Evolutionary conservation across 2,329 filamentous ascomycete genomes (phyloP).

Genomic region (Anisogramma anomala): DNA sequence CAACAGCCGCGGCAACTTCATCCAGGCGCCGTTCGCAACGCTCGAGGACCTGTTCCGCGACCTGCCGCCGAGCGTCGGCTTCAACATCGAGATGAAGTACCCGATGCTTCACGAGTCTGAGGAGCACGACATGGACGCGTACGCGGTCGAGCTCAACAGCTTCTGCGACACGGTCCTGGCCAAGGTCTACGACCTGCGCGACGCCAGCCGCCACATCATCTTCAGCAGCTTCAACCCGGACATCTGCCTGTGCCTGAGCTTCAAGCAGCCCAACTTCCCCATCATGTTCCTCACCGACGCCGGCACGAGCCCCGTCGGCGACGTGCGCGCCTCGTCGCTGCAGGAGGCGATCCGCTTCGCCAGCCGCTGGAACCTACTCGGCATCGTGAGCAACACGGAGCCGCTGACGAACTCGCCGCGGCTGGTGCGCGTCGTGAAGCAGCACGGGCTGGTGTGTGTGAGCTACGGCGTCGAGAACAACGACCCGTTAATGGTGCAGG

Average conservation of each 20-base stretch:
- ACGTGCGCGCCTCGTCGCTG: slow-evolving; percentile 79
- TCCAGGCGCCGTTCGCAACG: slow-evolving; percentile 91
- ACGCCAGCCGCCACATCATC: slow-evolving; percentile 70
- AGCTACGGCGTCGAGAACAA: slow-evolving; percentile 92
- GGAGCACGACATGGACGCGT: slow-evolving; percentile 92
- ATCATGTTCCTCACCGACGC: slow-evolving; percentile 91
- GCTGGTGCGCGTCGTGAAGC: slow-evolving; percentile 85
- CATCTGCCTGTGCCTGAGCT: slow-evolving; percentile 83
- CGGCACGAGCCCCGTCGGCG: slow-evolving; percentile 67
- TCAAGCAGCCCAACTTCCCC: slow-evolving; percentile 95
- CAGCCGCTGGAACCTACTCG: slow-evolving; percentile 84
- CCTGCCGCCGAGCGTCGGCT: slow-evolving; percentile 71
- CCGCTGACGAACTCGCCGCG: slow-evolving; percentile 82
- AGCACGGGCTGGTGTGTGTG: slow-evolving; percentile 85
- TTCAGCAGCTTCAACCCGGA: slow-evolving; percentile 98
- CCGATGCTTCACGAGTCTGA: slow-evolving; percentile 95
- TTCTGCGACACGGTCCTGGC: slow-evolving; percentile 89
- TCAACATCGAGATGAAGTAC: slow-evolving; percentile 99
- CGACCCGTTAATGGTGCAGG: slow-evolving; percentile 71
- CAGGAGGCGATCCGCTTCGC: slow-evolving; percentile 96
- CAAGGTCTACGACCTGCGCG: slow-evolving; percentile 78
- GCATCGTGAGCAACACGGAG: slow-evolving; percentile 80
- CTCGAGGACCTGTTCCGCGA: slow-evolving; percentile 86
- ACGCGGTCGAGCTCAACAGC: slow-evolving; percentile 88
- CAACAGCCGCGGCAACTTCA: slow-evolving; percentile 86